These are phyloP conservation scores for Botrytis fabae DNA, from an alignment of 2,329 filamentous ascomycete species.

Conservation along the genomic window DNA sequence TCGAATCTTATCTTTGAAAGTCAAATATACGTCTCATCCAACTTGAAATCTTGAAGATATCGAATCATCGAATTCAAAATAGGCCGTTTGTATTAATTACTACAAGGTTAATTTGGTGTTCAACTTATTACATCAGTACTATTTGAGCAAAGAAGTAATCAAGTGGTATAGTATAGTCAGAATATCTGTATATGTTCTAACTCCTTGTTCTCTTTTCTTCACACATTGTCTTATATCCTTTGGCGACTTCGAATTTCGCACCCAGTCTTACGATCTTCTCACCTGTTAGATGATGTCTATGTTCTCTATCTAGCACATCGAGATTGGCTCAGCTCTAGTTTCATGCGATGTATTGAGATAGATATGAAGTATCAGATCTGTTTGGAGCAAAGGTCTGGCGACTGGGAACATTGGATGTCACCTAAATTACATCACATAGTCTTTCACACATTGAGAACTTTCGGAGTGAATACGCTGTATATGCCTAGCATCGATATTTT, in stretches of 20 bases:
- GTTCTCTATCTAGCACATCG: not conserved
- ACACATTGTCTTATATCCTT: not conserved
- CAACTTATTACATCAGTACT: not conserved
- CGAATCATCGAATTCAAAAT: not conserved
- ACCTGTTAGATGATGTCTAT: accelerated
- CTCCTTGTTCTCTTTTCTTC: not conserved
- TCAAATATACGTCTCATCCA: no score
- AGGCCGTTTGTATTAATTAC: not conserved
- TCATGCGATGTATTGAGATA: not conserved
- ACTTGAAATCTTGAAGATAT: not conserved
- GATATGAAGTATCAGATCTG: not conserved
- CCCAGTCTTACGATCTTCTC: not conserved
- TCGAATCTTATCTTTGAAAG: no score
- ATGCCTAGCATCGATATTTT: not conserved
- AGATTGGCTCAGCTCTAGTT: not conserved
- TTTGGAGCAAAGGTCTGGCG: not conserved
- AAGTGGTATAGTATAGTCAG: not conserved
- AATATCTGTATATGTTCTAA: not conserved
- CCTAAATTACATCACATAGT: not conserved
- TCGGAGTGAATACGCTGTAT: not conserved
- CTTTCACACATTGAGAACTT: not conserved
- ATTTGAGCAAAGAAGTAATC: not conserved
- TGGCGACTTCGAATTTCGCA: not conserved
- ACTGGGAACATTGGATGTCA: not conserved
- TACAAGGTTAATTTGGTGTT: accelerated